phyloP scores from a whole-genome alignment of 2,329 filamentous ascomycete genomes.

The Clarireedia monteithiana region DNA sequence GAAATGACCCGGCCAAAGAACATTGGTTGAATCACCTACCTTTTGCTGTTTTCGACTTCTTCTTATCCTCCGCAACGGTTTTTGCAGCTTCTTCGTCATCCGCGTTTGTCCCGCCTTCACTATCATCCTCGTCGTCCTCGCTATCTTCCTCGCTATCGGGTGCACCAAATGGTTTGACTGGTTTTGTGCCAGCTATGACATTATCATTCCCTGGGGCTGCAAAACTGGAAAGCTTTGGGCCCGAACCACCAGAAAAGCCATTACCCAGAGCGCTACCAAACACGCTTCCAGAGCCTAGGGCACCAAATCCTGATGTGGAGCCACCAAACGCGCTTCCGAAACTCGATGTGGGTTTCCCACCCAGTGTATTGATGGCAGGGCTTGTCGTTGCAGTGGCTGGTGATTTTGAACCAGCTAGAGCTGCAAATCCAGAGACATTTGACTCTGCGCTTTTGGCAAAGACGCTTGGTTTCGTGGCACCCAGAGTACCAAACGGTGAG shows the following conservation, averaged over 20 bases:
- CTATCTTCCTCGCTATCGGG: slow-evolving; percentile 58
- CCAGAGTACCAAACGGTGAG: slow-evolving; percentile 57
- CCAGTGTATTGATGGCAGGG: slow-evolving; percentile 32
- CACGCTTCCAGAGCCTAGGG: slow-evolving; percentile 33
- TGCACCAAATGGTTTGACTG: slow-evolving; percentile 68
- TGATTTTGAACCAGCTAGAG: slow-evolving; percentile 31
- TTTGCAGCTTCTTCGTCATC: slow-evolving; percentile 40
- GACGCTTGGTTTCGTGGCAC: slow-evolving; percentile 39
- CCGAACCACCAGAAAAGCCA: slow-evolving; percentile 33
- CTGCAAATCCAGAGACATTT: slow-evolving; percentile 39
- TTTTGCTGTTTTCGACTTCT: slow-evolving; percentile 58
- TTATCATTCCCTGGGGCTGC: slow-evolving; percentile 50
- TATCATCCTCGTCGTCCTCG: slow-evolving; percentile 35
- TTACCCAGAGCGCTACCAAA: slow-evolving; percentile 34
- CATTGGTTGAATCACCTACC: slow-evolving; percentile 41
- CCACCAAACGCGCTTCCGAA: slow-evolving; percentile 28
- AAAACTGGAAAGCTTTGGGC: slow-evolving; percentile 56
- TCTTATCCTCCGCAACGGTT: slow-evolving; percentile 50
- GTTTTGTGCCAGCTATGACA: slow-evolving; percentile 46
- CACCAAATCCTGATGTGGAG: slow-evolving; percentile 26
- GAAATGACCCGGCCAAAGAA: not conserved
- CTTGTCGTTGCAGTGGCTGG: slow-evolving; percentile 21
- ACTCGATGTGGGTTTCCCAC: slow-evolving; percentile 27
- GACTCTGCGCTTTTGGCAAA: slow-evolving; percentile 36
- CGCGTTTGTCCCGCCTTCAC: slow-evolving; percentile 35